Base-by-base conservation (phyloP, 805 yeast species). In the Komagataella pastoris region DNA sequence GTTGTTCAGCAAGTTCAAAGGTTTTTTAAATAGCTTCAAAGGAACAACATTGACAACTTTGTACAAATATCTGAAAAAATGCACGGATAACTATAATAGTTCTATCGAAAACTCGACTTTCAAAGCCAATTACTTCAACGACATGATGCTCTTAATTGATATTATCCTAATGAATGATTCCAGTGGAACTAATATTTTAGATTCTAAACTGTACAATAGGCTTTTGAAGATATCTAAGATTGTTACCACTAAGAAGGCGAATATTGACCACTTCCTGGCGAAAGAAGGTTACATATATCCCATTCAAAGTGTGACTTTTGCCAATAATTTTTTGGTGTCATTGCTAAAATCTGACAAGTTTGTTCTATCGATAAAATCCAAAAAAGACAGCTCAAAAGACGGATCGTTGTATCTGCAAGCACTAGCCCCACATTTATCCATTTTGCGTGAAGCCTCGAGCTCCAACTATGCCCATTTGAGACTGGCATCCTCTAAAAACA, bases 1-100 rank as follows among this genome's bases (percentile, higher is more conserved):
- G 17, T 54, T 67, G 2, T 65, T 65, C 48, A 56, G 60, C 14
- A 61, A 58, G 46, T 68, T 68, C 50, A 59, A 60, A 47, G 72
- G 72, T 1, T 68, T 68, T 44, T 55, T 68, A 19, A 67, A 65
- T 49, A 60, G 65, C 8, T 58, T 51, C 51, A 68, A 68, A 50
- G 50, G 48, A 23, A 55, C 57, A 6, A 43, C 67, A 21, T 52
- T 66, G 23, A 63, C 63, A 6, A 45, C 60, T 4, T 36, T 61
- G 6, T 67, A 68, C 53, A 66, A 64, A 52, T 63, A 65, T 52
- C 44, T 67, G 46, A 59, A 50, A 30, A 68, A 68, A 50, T 61
- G 65, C 24, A 59, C 63, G 49, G 71, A 65, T 49, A 62, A 66
- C 46, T 65, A 64, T 52, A 65, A 65, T 46, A 53, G 62, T 1